A percentile compares a stretch with the other conserved stretches of the same genome.
phyloP scores from a whole-genome alignment of 2,329 filamentous ascomycete species.

The Aspergillus sp. region DNA sequence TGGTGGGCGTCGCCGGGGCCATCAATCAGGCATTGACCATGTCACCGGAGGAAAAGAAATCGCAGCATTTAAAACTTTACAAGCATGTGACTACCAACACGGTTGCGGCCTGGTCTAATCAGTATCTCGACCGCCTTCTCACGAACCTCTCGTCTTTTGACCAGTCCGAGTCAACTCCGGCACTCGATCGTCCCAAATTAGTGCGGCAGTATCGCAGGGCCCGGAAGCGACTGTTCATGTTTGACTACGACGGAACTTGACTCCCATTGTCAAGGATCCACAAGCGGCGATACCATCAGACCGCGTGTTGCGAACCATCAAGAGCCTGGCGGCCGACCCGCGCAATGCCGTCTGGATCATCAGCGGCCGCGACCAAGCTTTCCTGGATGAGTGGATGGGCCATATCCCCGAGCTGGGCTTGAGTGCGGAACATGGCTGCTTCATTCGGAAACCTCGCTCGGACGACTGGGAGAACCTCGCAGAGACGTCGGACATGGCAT shows the following conservation, averaged over 20 bases:
- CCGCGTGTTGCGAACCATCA: conserved; percentile 69
- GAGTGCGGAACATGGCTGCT: conserved; percentile 93
- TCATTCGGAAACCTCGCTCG: conserved; percentile 71
- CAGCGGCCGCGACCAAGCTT: conserved; percentile 85
- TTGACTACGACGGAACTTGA: conserved; percentile 98
- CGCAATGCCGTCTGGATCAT: conserved; percentile 97
- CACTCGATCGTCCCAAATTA: conserved; percentile 66
- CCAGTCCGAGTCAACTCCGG: conserved; percentile 67
- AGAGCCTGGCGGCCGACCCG: conserved; percentile 68
- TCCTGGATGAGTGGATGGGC: conserved; percentile 85
- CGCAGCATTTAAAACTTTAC: conserved; percentile 68
- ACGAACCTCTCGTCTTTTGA: conserved; percentile 71
- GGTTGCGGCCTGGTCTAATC: conserved; percentile 76
- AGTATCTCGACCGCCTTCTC: conserved; percentile 69
- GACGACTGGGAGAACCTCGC: conserved; percentile 83
- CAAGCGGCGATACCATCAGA: conserved; percentile 81
- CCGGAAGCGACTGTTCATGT: conserved; percentile 84
- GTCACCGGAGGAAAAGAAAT: conserved; percentile 55
- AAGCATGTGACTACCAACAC: conserved; percentile 77
- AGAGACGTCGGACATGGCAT: conserved; percentile 79
- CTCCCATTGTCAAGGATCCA: conserved; percentile 88
- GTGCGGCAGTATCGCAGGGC: conserved; percentile 66
- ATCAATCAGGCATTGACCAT: conserved; percentile 77
- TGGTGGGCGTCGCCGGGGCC: conserved; percentile 71
- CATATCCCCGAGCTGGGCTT: conserved; percentile 84